Evolutionary conservation across 805 yeast genomes (phyloP), one percentile per base, ranked within the genome.

Genomic region (Millerozyma miso): DNA sequence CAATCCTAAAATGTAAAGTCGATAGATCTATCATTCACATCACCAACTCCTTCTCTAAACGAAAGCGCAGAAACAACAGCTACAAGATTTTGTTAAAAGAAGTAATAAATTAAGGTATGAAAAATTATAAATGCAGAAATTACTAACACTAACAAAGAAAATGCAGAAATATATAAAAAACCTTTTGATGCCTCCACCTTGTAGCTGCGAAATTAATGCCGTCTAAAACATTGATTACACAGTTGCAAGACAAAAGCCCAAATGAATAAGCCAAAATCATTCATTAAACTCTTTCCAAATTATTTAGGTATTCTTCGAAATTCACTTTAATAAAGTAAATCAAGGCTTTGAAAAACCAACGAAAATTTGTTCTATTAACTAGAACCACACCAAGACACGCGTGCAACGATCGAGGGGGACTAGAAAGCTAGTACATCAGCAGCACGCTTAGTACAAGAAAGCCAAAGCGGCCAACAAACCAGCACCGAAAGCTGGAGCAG

Each of bases 381-480:
- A n/a, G n/a, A n/a, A n/a, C n/a, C 6, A 23, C 6, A 23, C 29
- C 29, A 23, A 23, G 10, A 23, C 29, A 23, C 29, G 29, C 29
- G 29, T 23, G 29, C 29, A 23, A 23, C 29, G 29, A 6, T 23
- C 10, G 10, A 23, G 29, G 6, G 10, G 29, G 10, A 23, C 29
- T 7, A 23, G 29, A 23, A 23, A 23, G 6, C 29, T 23, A 23
- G 10, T 23, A 23, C 29, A 23, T 23, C 29, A 23, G 29, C 29
- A 23, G 7, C 7, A 7, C 34, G 17, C 17, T 32, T 32, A 32
- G 34, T 45, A 48, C 20, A 48, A 48, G 45, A 48, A 48, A 38
- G 52, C 40, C 19, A 46, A 40, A 38, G 51, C 56, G 44, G 63
- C 64, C 35, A 59, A 49, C 40, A 53, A 50, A 53, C 59, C 60